These are phyloP conservation scores for Tricholoma furcatifolium DNA, from an alignment of 768 basidiomycete genomes.

Conservation along the genomic window DNA sequence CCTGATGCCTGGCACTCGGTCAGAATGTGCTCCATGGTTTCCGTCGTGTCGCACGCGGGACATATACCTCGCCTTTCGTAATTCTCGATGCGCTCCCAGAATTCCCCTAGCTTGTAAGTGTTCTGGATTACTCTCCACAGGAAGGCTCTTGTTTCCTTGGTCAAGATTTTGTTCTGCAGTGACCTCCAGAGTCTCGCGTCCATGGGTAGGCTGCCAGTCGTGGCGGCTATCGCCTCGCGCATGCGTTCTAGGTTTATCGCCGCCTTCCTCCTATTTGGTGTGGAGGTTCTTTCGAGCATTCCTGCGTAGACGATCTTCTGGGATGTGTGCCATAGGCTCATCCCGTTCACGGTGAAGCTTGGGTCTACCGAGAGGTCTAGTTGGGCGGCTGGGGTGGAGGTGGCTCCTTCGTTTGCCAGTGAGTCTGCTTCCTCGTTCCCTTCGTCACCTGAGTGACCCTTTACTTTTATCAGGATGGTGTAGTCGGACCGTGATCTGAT, in stretches of 20 bases:
- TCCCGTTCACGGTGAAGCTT: neutral
- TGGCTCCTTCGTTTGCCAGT: constrained; percentile 16
- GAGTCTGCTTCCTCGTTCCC: constrained; percentile 23
- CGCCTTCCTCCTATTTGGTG: neutral
- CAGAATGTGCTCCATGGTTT: constrained; percentile 30
- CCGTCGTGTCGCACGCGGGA: constrained; percentile 13
- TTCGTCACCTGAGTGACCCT: too few relatives aligned
- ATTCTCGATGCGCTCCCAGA: constrained; percentile 21
- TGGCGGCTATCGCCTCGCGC: neutral
- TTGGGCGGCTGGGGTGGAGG: neutral
- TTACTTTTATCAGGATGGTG: too few relatives aligned
- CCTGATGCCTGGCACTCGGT: constrained; percentile 22
- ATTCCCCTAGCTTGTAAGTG: constrained; percentile 19
- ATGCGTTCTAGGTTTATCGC: neutral
- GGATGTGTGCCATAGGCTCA: neutral
- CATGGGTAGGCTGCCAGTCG: neutral
- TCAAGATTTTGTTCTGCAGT: constrained; percentile 4
- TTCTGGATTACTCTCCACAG: constrained; percentile 24
- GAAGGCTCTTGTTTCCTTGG: constrained; percentile 9
- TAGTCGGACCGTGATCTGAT: constrained; percentile 13
- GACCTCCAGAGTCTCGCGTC: constrained; percentile 11
- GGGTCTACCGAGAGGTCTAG: neutral
- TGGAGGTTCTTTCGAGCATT: neutral
- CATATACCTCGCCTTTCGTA: constrained; percentile 15
- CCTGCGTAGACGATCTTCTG: neutral